phyloP scores from a whole-genome alignment of 2,329 filamentous ascomycete species.

The Colletotrichum destructivum region DNA sequence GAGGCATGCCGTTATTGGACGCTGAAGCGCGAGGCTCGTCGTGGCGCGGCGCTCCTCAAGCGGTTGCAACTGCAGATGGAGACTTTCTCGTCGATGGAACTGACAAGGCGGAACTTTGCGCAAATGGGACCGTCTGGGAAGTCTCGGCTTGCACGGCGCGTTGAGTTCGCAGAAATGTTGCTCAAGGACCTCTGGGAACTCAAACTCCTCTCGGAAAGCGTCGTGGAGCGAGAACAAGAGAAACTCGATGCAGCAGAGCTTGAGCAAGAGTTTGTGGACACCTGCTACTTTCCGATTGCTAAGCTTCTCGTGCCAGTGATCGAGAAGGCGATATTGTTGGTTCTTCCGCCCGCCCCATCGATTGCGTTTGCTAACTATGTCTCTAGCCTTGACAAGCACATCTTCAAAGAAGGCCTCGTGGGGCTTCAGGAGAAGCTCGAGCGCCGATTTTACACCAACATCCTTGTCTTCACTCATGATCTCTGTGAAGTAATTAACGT shows the following conservation, averaged over 20 bases:
- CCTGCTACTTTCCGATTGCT: constrained; percentile 91
- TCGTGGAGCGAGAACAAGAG: constrained; percentile 82
- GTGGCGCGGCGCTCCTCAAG: constrained; percentile 93
- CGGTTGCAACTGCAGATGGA: constrained; percentile 95
- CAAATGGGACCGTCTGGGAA: constrained; percentile 91
- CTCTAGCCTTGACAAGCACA: constrained; percentile 74
- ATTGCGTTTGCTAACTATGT: constrained; percentile 55
- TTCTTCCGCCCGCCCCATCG: constrained; percentile 45
- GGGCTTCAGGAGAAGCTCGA: constrained; percentile 68
- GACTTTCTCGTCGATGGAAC: constrained; percentile 96
- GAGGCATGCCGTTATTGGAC: constrained; percentile 99
- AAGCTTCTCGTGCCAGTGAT: constrained; percentile 83
- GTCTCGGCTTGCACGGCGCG: constrained; percentile 82
- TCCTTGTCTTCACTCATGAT: constrained; percentile 70
- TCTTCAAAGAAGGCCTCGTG: constrained; percentile 69
- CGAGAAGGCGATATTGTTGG: constrained; percentile 86
- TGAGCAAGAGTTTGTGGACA: constrained; percentile 85
- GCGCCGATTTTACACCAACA: constrained; percentile 70
- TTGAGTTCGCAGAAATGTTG: constrained; percentile 87
- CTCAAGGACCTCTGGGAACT: constrained; percentile 84
- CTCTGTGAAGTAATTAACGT: constrained; percentile 68
- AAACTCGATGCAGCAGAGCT: constrained; percentile 85
- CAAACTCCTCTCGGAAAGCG: constrained; percentile 76
- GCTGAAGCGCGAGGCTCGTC: constrained; percentile 90
- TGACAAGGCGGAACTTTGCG: constrained; percentile 95